Evolutionary conservation across 768 basidiomycete species (phyloP).

Genomic region (Mycena maculata): DNA sequence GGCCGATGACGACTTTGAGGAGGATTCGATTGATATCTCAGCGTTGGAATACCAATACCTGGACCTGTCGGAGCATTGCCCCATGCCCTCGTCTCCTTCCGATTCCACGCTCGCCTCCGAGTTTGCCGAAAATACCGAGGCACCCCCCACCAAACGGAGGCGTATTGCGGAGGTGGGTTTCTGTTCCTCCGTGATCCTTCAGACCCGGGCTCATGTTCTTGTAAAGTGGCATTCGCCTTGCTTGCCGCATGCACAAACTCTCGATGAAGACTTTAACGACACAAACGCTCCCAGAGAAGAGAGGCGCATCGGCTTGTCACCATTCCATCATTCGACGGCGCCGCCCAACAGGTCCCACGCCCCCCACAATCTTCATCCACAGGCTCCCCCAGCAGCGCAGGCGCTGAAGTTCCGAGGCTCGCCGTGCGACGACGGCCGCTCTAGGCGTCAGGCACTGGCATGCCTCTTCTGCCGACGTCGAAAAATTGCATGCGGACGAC

Average conservation of each 20-base stretch:
- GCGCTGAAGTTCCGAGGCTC: conserved; percentile 13
- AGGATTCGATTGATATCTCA: background rate
- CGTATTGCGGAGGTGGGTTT: background rate
- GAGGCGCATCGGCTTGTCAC: background rate
- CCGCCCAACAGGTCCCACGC: background rate
- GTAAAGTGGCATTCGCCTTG: background rate
- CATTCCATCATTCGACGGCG: background rate
- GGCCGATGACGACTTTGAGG: background rate
- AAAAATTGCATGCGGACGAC: conserved; percentile 19
- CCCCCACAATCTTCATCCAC: background rate
- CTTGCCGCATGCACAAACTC: background rate
- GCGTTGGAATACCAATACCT: conserved; percentile 13
- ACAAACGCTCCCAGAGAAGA: background rate
- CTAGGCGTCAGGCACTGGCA: conserved; percentile 9
- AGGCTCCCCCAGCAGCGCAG: background rate
- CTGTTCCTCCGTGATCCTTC: background rate
- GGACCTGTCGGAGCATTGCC: conserved; percentile 13
- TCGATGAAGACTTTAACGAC: background rate
- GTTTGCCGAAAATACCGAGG: background rate
- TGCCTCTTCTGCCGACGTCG: conserved; percentile 21
- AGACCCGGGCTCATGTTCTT: background rate
- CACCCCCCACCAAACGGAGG: background rate
- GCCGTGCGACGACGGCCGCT: conserved; percentile 13
- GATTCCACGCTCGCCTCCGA: conserved; percentile 2
- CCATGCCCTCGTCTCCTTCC: background rate